A percentile compares a stretch with the other conserved stretches of the same genome.
These are phyloP conservation scores for Neonectria ditissima DNA, from an alignment of 2,329 filamentous ascomycete species.

Conservation along the genomic window DNA sequence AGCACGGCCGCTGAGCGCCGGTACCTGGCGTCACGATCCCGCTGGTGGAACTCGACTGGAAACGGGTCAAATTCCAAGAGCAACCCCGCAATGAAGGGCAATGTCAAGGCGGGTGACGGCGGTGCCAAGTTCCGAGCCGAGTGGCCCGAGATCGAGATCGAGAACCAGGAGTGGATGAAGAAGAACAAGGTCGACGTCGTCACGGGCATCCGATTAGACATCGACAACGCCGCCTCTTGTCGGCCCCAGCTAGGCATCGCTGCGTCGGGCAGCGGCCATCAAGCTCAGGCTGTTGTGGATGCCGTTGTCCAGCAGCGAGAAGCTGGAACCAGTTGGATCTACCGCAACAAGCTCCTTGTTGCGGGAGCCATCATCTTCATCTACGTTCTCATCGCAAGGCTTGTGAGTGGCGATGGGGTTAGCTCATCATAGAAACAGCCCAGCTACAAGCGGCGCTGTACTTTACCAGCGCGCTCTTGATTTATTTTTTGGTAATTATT, in stretches of 20 bases:
- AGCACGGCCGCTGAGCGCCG: conserved; percentile 82
- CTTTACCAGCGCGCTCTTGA: conserved; percentile 7
- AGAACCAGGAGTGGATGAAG: conserved; percentile 94
- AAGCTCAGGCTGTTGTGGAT: conserved; percentile 80
- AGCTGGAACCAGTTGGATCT: conserved; percentile 84
- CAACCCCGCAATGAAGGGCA: conserved; percentile 71
- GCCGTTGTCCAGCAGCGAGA: conserved; percentile 80
- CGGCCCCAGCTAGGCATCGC: conserved; percentile 70
- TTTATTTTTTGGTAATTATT: conserved; percentile 12
- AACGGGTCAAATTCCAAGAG: conserved; percentile 77
- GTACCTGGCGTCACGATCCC: conserved; percentile 79
- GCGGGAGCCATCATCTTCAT: conserved; percentile 77
- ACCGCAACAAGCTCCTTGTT: conserved; percentile 82
- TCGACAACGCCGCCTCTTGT: conserved; percentile 64
- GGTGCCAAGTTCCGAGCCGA: conserved; percentile 89
- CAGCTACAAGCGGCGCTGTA: conserved; percentile 4
- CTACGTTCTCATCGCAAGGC: conserved; percentile 84
- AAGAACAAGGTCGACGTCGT: conserved; percentile 81
- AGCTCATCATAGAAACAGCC: conserved; percentile 15
- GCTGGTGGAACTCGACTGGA: conserved; percentile 98
- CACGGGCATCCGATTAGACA: conserved; percentile 72
- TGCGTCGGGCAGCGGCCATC: conserved; percentile 66
- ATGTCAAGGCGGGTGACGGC: conserved; percentile 92
- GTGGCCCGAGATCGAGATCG: conserved; percentile 88
- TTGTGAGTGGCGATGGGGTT: conserved; percentile 67